These are phyloP conservation scores for Carpinus viminea DNA, from an alignment of 306 rosid species.

Conservation along the genomic window DNA sequence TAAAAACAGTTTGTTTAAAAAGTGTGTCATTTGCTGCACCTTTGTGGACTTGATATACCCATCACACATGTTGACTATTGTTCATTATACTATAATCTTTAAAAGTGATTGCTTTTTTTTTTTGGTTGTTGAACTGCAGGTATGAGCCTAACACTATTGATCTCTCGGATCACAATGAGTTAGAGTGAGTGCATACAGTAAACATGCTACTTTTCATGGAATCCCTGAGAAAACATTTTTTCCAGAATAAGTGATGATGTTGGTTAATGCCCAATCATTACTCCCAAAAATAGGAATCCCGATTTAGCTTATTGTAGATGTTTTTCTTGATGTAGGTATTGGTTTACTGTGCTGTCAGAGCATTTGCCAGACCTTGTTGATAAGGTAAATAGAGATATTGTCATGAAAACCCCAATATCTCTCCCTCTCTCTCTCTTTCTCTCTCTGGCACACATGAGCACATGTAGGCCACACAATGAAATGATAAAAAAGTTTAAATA, in stretches of 20 bases:
- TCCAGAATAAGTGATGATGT: background rate
- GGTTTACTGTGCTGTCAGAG: slow-evolving; percentile 85
- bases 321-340: slow-evolving; percentile 62
- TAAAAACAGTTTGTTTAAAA: background rate
- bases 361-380: slow-evolving; percentile 94
- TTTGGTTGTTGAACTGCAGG: slow-evolving; percentile 38
- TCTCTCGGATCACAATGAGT: slow-evolving; percentile 78
- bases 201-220: slow-evolving; percentile 2
- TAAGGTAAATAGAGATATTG: slow-evolving; percentile 53
- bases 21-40: background rate
- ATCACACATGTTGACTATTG: background rate
- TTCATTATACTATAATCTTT: background rate
- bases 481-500: background rate
- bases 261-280: slow-evolving; percentile 8
- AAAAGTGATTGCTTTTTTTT: background rate
- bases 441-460: background rate
- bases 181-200: slow-evolving; percentile 64
- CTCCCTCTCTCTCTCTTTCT: background rate
- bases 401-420: slow-evolving; percentile 3
- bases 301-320: slow-evolving; percentile 24
- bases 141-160: slow-evolving; percentile 98
- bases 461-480: background rate
- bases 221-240: background rate
- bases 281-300: slow-evolving; percentile 12
- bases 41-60: background rate